Conservation (phyloP, 306 rosid genomes). For the Lagenaria siceraria region DNA sequence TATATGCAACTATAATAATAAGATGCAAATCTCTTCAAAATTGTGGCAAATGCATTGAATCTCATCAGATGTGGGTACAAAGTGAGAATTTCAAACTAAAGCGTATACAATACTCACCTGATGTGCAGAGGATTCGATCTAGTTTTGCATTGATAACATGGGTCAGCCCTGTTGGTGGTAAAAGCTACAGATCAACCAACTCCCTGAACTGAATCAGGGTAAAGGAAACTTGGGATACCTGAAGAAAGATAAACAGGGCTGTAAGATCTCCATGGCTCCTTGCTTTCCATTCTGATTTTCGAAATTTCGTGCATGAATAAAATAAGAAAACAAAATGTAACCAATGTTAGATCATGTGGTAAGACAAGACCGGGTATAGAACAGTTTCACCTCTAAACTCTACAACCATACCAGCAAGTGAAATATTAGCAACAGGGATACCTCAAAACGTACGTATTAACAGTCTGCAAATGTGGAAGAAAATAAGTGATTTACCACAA, state of each 20-base stretch:
- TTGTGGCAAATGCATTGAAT: constrained; percentile 1
- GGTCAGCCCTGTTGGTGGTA: background rate
- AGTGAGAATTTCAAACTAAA: background rate
- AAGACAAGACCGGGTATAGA: background rate
- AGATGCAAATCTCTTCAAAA: background rate
- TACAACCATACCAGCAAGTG: background rate
- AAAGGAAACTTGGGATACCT: background rate
- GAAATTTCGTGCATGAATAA: background rate
- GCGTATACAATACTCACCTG: background rate
- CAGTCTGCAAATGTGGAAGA: background rate
- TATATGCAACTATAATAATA: background rate
- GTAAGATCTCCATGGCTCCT: background rate
- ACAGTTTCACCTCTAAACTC: background rate
- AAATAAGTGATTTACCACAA: background rate
- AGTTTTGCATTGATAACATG: constrained; percentile 1
- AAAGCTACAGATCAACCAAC: background rate
- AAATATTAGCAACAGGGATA: background rate
- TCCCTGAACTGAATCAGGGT: background rate
- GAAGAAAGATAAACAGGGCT: background rate
- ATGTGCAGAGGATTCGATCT: background rate
- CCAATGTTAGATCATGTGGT: background rate
- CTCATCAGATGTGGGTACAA: background rate
- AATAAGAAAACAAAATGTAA: background rate
- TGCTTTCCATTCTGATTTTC: background rate
- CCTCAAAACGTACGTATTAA: background rate